phyloP scores from a whole-genome alignment of 148 eudicot genomes.

The Vaccinium corymbosum region DNA sequence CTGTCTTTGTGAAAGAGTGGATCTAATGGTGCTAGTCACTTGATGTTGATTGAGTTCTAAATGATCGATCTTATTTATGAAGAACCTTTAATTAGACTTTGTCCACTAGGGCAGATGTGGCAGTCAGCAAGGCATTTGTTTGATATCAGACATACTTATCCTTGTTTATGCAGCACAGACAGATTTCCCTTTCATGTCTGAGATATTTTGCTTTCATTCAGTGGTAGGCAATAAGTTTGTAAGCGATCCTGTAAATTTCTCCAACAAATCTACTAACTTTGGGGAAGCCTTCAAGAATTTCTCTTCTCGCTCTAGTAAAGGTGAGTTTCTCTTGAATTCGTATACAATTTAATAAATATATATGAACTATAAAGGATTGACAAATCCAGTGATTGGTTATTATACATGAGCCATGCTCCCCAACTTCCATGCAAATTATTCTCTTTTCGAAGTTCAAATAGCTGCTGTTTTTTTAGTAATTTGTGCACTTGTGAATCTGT shows the following conservation, averaged over 20 bases:
- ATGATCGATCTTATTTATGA: neutral
- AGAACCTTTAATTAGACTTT: neutral
- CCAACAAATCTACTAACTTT: conserved; percentile 55
- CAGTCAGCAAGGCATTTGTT: neutral
- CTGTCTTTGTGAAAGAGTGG: neutral
- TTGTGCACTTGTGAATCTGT: neutral
- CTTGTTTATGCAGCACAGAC: neutral
- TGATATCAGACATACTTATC: neutral
- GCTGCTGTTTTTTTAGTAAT: neutral
- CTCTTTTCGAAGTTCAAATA: neutral
- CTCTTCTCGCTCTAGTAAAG: conserved; percentile 51
- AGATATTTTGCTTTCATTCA: conserved; percentile 23
- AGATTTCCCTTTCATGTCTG: neutral
- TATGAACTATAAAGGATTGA: neutral
- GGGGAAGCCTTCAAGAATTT: conserved; percentile 53
- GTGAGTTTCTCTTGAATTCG: conserved; percentile 28
- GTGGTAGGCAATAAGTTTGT: conserved; percentile 74
- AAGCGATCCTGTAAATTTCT: conserved; percentile 62
- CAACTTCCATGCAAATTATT: neutral
- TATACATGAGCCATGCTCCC: neutral
- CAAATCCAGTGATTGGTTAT: neutral
- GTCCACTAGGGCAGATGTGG: neutral
- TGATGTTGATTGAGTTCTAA: neutral
- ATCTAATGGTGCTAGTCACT: neutral
- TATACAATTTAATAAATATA: neutral